Percentiles rank a stretch among this genome's conserved stretches.
Conservation (phyloP, 495 filamentous ascomycete species). For the Melanomma pulvis-pyrius region DNA sequence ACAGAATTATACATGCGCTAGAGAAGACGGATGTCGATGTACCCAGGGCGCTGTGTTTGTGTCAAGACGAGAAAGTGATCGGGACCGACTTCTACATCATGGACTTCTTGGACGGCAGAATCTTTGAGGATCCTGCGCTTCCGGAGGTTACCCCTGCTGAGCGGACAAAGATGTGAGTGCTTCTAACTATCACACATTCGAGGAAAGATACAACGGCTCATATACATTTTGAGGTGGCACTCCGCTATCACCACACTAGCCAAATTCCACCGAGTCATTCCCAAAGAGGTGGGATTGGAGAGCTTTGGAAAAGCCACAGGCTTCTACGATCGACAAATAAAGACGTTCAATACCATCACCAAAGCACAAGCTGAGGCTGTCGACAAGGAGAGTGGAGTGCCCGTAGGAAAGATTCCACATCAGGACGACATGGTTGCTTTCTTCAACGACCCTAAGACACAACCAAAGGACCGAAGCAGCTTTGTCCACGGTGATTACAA, state of each 20-base stretch:
- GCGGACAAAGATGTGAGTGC: conserved; percentile 62
- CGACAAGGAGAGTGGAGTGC: conserved; percentile 73
- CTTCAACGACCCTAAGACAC: conserved; percentile 66
- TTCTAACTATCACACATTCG: neutral
- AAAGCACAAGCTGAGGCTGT: conserved; percentile 71
- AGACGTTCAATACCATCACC: conserved; percentile 77
- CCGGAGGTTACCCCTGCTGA: conserved; percentile 71
- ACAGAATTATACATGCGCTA: conserved; percentile 84
- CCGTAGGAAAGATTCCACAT: conserved; percentile 81
- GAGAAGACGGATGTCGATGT: conserved; percentile 80
- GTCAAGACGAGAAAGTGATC: conserved; percentile 75
- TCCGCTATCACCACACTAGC: conserved; percentile 83
- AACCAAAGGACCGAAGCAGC: conserved; percentile 75
- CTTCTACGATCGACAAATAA: conserved; percentile 87
- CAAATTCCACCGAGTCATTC: conserved; percentile 76
- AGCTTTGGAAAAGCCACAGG: conserved; percentile 71
- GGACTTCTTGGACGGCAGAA: conserved; percentile 88
- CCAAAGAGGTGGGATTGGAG: conserved; percentile 65
- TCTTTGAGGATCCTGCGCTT: conserved; percentile 85
- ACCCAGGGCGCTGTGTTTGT: conserved; percentile 81
- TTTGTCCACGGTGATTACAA: conserved; percentile 97
- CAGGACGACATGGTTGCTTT: conserved; percentile 78
- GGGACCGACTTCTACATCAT: conserved; percentile 97
- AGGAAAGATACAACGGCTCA: neutral
- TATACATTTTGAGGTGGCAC: conserved; percentile 59